A percentile compares a stretch with the other conserved stretches of the same genome.
Conservation (phyloP, 2,329 filamentous ascomycete genomes). For the Pseudocercospora cruenta region DNA sequence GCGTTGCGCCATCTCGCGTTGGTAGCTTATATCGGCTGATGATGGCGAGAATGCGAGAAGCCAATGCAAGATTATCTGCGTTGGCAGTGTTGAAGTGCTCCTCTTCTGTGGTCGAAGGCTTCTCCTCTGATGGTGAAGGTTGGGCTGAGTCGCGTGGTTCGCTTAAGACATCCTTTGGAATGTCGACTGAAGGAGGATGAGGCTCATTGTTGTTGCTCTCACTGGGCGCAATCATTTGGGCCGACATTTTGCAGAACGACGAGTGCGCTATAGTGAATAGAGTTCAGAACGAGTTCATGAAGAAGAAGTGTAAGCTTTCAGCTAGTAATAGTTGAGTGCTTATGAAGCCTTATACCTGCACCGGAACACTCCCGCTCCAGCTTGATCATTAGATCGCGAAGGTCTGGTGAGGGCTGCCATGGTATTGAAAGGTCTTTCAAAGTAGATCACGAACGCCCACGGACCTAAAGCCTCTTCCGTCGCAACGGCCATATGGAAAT, state of each 20-base stretch:
- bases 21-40: constrained; percentile 13
- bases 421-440: no score
- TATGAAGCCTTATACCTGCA: neutral
- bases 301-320: neutral
- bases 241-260: neutral
- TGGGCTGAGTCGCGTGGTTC: neutral
- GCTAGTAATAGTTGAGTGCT: neutral
- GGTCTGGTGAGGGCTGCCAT: neutral
- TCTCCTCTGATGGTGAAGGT: neutral
- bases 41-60: constrained; percentile 11
- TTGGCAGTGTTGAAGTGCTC: neutral
- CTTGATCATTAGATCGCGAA: neutral
- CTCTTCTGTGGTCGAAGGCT: neutral
- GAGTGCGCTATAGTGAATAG: neutral
- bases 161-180: neutral
- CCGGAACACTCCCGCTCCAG: neutral
- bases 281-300: neutral
- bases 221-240: neutral
- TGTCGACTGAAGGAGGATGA: neutral
- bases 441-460: neutral
- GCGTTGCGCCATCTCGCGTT: neutral
- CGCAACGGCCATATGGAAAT: neutral
- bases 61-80: neutral
- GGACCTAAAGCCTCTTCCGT: neutral
- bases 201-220: neutral